Conservation (phyloP, 805 yeast genomes). For the Yarrowia phangngaensis region DNA sequence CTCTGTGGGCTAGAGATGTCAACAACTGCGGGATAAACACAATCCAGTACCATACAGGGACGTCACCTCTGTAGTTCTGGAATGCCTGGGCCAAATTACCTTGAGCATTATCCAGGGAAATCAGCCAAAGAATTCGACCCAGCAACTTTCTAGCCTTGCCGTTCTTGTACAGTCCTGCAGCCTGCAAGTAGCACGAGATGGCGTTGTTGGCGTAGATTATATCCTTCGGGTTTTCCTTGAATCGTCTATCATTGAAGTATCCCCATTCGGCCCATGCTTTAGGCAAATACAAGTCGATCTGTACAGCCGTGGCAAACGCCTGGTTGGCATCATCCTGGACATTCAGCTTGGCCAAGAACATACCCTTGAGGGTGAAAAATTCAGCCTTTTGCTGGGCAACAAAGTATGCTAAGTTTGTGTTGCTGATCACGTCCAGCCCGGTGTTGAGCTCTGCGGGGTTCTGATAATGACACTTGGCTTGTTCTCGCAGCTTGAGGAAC, state of each 20-base stretch:
- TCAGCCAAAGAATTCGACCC: conserved; percentile 89
- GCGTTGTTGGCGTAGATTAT: conserved; percentile 88
- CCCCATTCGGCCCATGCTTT: conserved; percentile 99
- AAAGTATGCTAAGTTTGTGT: conserved; percentile 91
- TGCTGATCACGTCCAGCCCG: conserved; percentile 93
- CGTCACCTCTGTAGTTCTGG: conserved; percentile 89
- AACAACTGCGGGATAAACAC: conserved; percentile 92
- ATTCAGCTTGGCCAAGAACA: conserved; percentile 88
- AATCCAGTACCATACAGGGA: conserved; percentile 99
- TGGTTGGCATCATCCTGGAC: conserved; percentile 95
- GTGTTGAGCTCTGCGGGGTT: conserved; percentile 86
- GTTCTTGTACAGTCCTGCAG: conserved; percentile 93
- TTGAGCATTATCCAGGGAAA: conserved; percentile 79
- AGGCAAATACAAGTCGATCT: conserved; percentile 86
- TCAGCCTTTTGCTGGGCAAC: conserved; percentile 98
- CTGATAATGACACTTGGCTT: conserved; percentile 95
- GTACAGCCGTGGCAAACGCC: conserved; percentile 97
- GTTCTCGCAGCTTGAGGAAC: conserved; percentile 89
- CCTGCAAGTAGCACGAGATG: conserved; percentile 91
- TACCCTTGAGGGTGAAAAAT: conserved; percentile 94
- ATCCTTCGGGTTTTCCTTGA: conserved; percentile 77
- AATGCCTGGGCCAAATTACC: conserved; percentile 83
- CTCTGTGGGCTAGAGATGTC: conserved; percentile 84
- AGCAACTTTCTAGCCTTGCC: conserved; percentile 83
- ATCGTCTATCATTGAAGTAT: conserved; percentile 80